Evolutionary conservation across 169 alveolate species (phyloP), one percentile per base, ranked within the genome.

Genomic region (Miamiensis avidus): DNA sequence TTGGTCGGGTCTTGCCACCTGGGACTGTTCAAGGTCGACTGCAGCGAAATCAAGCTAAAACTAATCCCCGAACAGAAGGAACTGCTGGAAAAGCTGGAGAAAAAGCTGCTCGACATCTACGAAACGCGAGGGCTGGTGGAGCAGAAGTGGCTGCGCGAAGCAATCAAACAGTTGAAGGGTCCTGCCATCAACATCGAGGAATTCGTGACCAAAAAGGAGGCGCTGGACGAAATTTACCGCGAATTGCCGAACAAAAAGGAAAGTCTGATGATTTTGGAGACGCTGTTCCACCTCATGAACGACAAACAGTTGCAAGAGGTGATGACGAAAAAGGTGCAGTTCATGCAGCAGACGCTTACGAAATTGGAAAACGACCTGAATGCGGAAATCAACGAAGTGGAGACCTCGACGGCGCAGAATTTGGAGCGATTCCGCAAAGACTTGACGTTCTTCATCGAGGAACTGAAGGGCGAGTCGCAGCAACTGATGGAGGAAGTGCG

Each of bases 371-470:
- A 83, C 4, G 88, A 85, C 69, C 85, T 94, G 4, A 83, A 88
- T 30, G 83, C 82, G 15, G 82, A 81, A 30, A 84, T 94, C 27
- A 89, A 85, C 49, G 78, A 85, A 16, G 96, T 91, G 0, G 97
- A 94, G 65, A 84, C 91, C n/a, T 83, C 89, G 74, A 88, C 89
- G 27, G 93, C 90, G 31, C 85, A 93, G 31, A 90, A 94, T 78
- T 72, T 91, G 25, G 93, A 89, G 31, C 78, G 82, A 27, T 93
- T 91, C 89, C 87, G 94, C 77, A 93, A 91, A 69, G 92, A 92
- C 34, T 78, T 94, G 4, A 83, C 91, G 30, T 91, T 85, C 20
- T 72, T 77, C 27, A 91, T 92, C n/a, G 94, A 95, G 0, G 89
- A 89, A 28, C 89, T 89, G 15, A 88, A 90, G 32, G 81, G 76